phyloP scores from a whole-genome alignment of 495 filamentous ascomycete genomes.

The Podospora comata region DNA sequence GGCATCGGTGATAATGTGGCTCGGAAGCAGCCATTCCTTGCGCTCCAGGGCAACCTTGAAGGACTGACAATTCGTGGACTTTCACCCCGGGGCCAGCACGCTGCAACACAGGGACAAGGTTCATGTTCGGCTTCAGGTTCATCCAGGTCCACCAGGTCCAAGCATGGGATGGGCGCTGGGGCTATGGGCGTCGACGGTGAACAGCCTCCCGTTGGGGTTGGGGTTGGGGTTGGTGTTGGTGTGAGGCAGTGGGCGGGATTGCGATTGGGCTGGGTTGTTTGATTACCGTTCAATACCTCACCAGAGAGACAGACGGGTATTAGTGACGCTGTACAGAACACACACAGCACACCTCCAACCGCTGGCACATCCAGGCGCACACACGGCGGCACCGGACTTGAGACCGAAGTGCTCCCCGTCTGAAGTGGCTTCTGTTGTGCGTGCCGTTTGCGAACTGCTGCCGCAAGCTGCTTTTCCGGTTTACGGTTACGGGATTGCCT shows the following conservation, averaged over 20 bases:
- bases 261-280: background rate
- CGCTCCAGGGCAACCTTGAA: too few species aligned
- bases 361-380: background rate
- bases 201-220: background rate
- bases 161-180: background rate
- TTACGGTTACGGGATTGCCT: too few species aligned
- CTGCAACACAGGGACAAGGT: background rate
- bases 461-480: background rate
- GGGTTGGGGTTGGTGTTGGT: background rate
- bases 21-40: slow-evolving; percentile 26
- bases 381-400: slow-evolving; percentile 7
- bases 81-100: background rate
- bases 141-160: background rate
- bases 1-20: background rate
- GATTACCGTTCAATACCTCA: too few species aligned
- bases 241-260: background rate
- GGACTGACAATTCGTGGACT: too few species aligned
- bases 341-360: background rate
- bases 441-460: background rate
- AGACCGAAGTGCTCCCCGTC: background rate
- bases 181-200: background rate
- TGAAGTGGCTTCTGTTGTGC: background rate
- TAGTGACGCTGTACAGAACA: background rate
- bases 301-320: too few species aligned
- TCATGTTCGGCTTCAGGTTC: background rate